Evolutionary conservation across 768 basidiomycete genomes (phyloP).

Genomic region (Podaxis sp.): DNA sequence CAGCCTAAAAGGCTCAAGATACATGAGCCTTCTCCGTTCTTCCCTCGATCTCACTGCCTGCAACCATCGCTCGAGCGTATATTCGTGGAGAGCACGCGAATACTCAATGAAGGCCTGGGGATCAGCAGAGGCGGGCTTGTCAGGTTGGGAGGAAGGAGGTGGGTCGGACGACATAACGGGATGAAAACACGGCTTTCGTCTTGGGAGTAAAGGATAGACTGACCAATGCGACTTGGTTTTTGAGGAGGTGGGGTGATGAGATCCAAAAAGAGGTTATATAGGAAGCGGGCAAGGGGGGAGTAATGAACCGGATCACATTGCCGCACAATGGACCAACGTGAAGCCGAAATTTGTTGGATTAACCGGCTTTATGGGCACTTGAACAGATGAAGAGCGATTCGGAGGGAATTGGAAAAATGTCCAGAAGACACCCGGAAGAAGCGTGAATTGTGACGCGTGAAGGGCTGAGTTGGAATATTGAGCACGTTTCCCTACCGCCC

Average conservation of each 20-base stretch:
- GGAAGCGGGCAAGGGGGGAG: neutral
- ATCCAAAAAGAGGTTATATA: conserved; percentile 10
- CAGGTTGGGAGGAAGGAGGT: conserved; percentile 7
- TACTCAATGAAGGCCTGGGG: conserved; percentile 44
- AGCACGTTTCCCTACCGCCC: neutral
- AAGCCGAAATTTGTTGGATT: conserved; percentile 13
- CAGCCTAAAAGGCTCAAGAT: conserved; percentile 27
- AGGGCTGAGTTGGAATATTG: neutral
- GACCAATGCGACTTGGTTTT: neutral
- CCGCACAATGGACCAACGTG: conserved; percentile 14
- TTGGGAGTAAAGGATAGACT: neutral
- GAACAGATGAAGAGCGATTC: neutral
- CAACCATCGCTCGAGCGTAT: conserved; percentile 65
- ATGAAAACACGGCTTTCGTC: neutral
- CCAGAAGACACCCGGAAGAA: conserved; percentile 7
- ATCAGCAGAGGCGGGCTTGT: conserved; percentile 20
- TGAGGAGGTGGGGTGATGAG: conserved; percentile 2
- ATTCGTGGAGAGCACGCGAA: conserved; percentile 63
- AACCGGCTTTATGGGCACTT: neutral
- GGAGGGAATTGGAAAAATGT: conserved; percentile 1
- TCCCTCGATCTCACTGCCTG: conserved; percentile 61
- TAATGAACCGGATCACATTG: conserved; percentile 22
- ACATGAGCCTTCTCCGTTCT: conserved; percentile 48
- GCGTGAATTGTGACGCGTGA: conserved; percentile 5
- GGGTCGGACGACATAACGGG: conserved; percentile 13